A percentile compares a stretch with the other conserved stretches of the same genome.
Conservation (phyloP, 768 basidiomycete genomes). For the Tremella mesenterica region DNA sequence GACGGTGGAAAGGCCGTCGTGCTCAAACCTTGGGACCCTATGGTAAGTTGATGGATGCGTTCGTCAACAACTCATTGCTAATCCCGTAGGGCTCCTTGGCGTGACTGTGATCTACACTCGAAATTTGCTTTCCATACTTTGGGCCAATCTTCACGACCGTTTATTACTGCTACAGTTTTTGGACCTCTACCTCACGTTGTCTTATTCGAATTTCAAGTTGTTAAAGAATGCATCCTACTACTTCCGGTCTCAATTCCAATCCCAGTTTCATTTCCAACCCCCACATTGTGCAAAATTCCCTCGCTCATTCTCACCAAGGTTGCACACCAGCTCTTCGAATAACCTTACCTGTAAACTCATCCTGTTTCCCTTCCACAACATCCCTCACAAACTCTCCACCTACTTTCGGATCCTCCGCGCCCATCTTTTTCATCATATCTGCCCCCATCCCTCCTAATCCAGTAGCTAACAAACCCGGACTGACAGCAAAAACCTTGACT, state of each 20-base stretch:
- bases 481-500: constrained; percentile 16
- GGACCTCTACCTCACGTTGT: too few species aligned
- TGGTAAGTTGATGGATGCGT: constrained; percentile 54
- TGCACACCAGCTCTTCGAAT: not conserved
- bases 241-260: too few species aligned
- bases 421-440: not conserved
- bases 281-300: too few species aligned
- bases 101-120: too few species aligned
- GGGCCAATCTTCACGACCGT: too few species aligned
- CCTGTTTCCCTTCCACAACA: not conserved
- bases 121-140: too few species aligned
- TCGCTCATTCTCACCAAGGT: too few species aligned
- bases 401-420: not conserved
- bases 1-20: constrained; percentile 60
- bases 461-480: constrained; percentile 24
- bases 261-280: too few species aligned
- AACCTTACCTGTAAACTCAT: not conserved
- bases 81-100: constrained; percentile 4
- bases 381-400: not conserved
- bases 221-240: too few species aligned
- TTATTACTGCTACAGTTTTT: too few species aligned
- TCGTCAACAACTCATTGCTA: not conserved
- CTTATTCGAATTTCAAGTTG: too few species aligned
- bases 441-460: constrained; percentile 8
- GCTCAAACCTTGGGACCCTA: constrained; percentile 86